These are phyloP conservation scores for Fusarium fracticaudum DNA, from an alignment of 2,329 filamentous ascomycete species.

Conservation along the genomic window DNA sequence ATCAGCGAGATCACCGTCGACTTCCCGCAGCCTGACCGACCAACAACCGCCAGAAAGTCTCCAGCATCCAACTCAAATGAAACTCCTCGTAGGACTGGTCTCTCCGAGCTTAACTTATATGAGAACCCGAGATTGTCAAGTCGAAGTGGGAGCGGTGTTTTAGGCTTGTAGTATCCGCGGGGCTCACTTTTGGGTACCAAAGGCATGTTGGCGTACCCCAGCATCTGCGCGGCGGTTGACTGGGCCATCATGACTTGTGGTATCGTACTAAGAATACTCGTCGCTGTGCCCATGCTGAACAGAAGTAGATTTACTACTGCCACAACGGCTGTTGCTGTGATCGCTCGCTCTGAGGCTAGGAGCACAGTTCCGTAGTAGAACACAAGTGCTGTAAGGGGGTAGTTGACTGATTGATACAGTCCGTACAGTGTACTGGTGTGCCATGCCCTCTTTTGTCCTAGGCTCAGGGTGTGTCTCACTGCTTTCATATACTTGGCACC, in stretches of 20 bases:
- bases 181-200: conserved; percentile 65
- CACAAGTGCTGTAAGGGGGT: conserved; percentile 79
- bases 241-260: conserved; percentile 82
- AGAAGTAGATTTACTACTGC: conserved; percentile 84
- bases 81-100: conserved; percentile 69
- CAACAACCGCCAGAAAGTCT: conserved; percentile 80
- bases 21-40: conserved; percentile 89
- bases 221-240: conserved; percentile 75
- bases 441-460: conserved; percentile 72
- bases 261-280: conserved; percentile 75
- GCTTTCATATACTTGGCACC: conserved; percentile 67
- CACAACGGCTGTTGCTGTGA: conserved; percentile 69
- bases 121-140: conserved; percentile 69
- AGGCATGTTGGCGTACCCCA: conserved; percentile 74
- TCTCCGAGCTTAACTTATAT: conserved; percentile 69
- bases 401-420: conserved; percentile 76
- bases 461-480: conserved; percentile 60
- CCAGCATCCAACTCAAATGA: conserved; percentile 71
- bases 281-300: conserved; percentile 81
- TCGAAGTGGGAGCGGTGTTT: conserved; percentile 57
- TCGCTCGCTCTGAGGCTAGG: conserved; percentile 58
- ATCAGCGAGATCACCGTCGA: conserved; percentile 83
- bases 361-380: conserved; percentile 84
- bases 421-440: conserved; percentile 80
- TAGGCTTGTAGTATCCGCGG: conserved; percentile 50